A percentile compares a stretch with the other conserved stretches of the same genome.
Conservation (phyloP, 1,284 basidiomycete genomes). For the Sanghuangporus baumii region DNA sequence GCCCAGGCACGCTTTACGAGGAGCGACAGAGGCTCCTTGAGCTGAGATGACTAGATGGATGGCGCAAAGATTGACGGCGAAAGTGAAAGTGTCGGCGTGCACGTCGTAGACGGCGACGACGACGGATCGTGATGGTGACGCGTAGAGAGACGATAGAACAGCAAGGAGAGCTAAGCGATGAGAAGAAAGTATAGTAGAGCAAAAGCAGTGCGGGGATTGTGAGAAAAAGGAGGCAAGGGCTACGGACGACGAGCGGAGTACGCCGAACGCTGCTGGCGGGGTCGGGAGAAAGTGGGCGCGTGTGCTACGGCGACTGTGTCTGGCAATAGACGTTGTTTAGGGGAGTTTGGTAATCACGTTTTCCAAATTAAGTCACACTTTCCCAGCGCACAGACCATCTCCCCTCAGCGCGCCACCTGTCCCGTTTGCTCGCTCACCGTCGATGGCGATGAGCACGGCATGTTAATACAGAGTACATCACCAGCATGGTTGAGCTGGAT, state of each 20-base stretch:
- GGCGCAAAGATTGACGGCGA: neutral
- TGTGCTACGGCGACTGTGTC: neutral
- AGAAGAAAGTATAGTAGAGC: constrained; percentile 14
- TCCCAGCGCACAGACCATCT: constrained; percentile 16
- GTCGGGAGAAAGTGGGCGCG: constrained; percentile 1
- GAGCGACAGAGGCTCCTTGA: neutral
- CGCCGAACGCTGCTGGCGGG: constrained; percentile 5
- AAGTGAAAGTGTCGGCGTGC: constrained; percentile 14
- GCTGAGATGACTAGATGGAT: neutral
- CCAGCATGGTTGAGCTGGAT: constrained; percentile 20
- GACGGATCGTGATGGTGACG: constrained; percentile 21
- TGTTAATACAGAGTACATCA: neutral
- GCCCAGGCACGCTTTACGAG: constrained; percentile 7
- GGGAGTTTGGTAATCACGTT: neutral
- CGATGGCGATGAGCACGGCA: neutral
- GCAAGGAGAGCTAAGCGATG: constrained; percentile 18
- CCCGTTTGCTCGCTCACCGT: neutral
- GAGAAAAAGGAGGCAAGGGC: neutral
- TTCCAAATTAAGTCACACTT: neutral
- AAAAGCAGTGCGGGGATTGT: neutral
- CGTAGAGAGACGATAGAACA: constrained; percentile 19
- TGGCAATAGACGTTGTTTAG: neutral
- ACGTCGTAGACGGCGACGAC: constrained; percentile 23
- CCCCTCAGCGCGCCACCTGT: neutral
- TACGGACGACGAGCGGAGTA: constrained; percentile 2